Evolutionary conservation across 2,329 filamentous ascomycete species (phyloP).

Genomic region (Ciborinia camelliae): DNA sequence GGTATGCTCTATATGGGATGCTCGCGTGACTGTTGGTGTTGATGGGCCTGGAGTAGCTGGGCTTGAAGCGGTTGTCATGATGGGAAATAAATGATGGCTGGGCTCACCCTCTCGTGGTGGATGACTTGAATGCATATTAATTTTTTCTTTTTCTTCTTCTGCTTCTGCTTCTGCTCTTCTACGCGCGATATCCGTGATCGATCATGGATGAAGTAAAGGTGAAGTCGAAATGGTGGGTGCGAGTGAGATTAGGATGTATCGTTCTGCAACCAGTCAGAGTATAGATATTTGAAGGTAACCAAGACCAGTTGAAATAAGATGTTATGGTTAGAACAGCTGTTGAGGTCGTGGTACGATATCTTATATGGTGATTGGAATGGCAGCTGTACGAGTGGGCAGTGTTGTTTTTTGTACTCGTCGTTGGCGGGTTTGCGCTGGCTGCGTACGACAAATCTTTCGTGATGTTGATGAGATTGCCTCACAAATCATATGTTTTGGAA

Average conservation of each 20-base stretch:
- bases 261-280: background rate
- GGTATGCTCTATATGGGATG: conserved; percentile 26
- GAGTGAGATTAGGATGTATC: background rate
- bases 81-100: conserved; percentile 25
- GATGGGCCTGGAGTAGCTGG: conserved; percentile 37
- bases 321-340: background rate
- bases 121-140: conserved; percentile 7
- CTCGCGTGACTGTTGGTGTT: conserved; percentile 33
- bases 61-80: conserved; percentile 36
- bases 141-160: background rate
- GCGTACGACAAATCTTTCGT: conserved; percentile 8
- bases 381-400: background rate
- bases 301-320: background rate
- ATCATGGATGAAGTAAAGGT: conserved; percentile 10
- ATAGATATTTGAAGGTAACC: background rate
- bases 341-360: background rate
- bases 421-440: conserved; percentile 14
- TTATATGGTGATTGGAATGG: conserved; percentile 10
- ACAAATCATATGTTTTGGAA: background rate
- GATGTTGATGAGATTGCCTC: conserved; percentile 1
- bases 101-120: conserved; percentile 26
- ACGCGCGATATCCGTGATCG: conserved; percentile 1
- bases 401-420: conserved; percentile 7
- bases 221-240: background rate
- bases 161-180: conserved; percentile 8